Base-by-base conservation (phyloP, 208 protist genomes). In the Vickermania ingenoplastis region DNA sequence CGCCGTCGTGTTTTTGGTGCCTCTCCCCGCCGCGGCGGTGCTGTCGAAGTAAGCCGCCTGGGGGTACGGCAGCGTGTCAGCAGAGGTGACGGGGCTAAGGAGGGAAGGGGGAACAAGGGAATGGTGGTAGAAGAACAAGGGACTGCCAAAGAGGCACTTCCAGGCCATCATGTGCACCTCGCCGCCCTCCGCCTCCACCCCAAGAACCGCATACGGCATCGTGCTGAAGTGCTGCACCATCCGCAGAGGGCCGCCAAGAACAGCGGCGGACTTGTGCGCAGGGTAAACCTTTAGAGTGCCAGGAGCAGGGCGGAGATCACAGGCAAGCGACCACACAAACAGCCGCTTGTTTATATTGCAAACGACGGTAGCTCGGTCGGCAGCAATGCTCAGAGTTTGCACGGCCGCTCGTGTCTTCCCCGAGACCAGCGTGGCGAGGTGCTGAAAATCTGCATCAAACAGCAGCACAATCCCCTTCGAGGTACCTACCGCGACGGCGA, bases 381-480 rank as follows among this genome's bases (percentile, higher is more conserved):
- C 26, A 4, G 67, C 57, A 51, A 83, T 55, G 11, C 65, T 65
- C 29, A 83, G 70, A 13, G 69, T 56, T 21, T 67, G 63, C 11
- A 77, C 76, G 14, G 71, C 59, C 7, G 69, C 74, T 1, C 57
- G 22, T 21, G 60, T 13, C 14, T 67, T 50, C 7, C 41, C 7
- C 21, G 69, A 70, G 28, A 68, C 67, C 58, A 57, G 72, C 22
- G 73, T 62, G 13, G 65, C 73, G 30, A 65, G 59, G 5, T 67
- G 22, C 30, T 60, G 55, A 61, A 71, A 77, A 14, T 61, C 60
- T 26, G 30, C 54, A 52, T 84, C 60, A 31, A 83, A 78, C 25
- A 93, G 75, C 3, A 84, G 55, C 1, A 90, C 65, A 28, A 71
- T 65, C 17, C 86, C 80, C 29, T 81, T 65, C 2, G 72, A 75